Evolutionary conservation across 2,329 filamentous ascomycete species (phyloP).

Genomic region (Alternaria sp.): DNA sequence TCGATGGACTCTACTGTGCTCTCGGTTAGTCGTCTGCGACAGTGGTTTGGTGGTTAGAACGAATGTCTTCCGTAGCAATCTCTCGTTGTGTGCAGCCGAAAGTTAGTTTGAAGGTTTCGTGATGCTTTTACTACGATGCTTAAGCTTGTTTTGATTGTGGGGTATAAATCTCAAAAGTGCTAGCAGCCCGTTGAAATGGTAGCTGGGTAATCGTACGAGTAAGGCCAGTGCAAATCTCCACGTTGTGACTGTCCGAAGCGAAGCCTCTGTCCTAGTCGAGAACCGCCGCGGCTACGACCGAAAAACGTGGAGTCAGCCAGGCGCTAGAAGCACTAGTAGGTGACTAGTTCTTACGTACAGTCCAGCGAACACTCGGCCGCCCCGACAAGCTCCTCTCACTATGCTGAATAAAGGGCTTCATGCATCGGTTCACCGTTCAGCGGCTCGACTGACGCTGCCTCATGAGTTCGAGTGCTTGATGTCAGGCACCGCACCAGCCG

Average conservation of each 20-base stretch:
- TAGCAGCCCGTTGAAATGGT: background rate
- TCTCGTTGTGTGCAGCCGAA: background rate
- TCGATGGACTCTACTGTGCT: background rate
- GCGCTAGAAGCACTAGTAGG: background rate
- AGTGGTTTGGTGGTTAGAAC: background rate
- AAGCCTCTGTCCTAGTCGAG: background rate
- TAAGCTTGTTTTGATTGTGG: background rate
- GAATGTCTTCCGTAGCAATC: background rate
- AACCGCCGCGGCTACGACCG: constrained; percentile 1
- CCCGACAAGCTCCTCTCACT: background rate
- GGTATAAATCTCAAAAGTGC: background rate
- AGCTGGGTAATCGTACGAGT: constrained; percentile 1
- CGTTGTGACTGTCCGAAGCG: constrained; percentile 2
- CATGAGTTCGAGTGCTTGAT: background rate
- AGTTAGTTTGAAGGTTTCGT: background rate
- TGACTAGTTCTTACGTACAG: background rate
- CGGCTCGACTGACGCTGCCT: background rate
- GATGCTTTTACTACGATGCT: background rate
- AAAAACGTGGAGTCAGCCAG: constrained; percentile 1
- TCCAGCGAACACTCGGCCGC: background rate
- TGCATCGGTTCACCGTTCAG: background rate
- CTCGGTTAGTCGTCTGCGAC: background rate
- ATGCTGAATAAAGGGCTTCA: background rate
- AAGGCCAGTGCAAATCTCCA: background rate
- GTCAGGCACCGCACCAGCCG: background rate